These are phyloP conservation scores for Calonectria naviculata DNA, from an alignment of 2,329 filamentous ascomycete species.

Conservation along the genomic window DNA sequence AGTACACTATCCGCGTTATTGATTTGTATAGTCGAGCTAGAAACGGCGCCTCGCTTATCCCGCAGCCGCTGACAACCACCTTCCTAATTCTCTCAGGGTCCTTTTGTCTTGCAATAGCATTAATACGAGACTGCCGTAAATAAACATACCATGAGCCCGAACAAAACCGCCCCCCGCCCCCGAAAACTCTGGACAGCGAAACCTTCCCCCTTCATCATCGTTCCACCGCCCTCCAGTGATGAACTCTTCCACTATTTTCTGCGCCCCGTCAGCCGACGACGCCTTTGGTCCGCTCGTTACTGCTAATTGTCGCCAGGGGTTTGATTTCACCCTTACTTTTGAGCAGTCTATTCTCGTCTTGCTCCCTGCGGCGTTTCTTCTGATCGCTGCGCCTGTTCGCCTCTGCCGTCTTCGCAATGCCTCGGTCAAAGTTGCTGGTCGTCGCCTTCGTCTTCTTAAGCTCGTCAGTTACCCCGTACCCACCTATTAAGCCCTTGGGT, in stretches of 20 bases:
- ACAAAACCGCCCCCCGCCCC: not conserved
- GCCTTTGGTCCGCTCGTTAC: conserved; percentile 40
- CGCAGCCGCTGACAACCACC: conserved; percentile 20
- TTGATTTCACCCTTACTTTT: conserved; percentile 64
- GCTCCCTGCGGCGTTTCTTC: conserved; percentile 43
- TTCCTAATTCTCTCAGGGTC: conserved; percentile 27
- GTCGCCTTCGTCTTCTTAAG: conserved; percentile 40
- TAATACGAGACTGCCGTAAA: not conserved
- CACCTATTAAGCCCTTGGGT: not conserved
- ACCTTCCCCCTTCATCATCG: not conserved
- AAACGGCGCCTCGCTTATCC: not conserved
- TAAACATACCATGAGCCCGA: not conserved
- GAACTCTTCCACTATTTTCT: conserved; percentile 35
- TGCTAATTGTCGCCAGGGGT: conserved; percentile 50
- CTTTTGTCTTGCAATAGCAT: conserved; percentile 9
- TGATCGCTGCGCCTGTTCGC: conserved; percentile 46
- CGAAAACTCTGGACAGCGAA: not conserved
- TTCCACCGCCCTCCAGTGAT: conserved; percentile 21
- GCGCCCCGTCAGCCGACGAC: conserved; percentile 35
- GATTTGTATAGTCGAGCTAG: not conserved
- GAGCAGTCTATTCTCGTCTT: conserved; percentile 50
- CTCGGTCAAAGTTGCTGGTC: conserved; percentile 38
- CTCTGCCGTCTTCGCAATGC: conserved; percentile 39
- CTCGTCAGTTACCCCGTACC: conserved; percentile 32
- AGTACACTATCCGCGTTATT: too few species aligned